Evolutionary conservation across 2,329 filamentous ascomycete species (phyloP), one percentile per base, ranked within the genome.

Genomic region (Penicillium crustosum): DNA sequence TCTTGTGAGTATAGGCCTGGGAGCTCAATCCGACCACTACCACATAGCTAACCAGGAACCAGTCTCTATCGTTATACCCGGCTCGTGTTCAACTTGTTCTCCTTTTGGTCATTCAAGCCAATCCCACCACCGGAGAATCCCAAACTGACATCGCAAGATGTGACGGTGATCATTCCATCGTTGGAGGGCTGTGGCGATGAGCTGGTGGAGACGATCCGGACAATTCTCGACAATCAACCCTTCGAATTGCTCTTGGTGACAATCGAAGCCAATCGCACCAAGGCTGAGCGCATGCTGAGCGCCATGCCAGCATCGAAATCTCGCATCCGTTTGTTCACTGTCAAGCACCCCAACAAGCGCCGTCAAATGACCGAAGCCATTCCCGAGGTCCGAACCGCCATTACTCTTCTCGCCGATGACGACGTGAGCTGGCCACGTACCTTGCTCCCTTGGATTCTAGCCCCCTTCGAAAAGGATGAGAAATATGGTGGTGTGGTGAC

Each of bases 361-460:
- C 86, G 93, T 21, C 93, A 97, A 75, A 92, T 97, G 72, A 95
- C 91, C 74, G 86, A 91, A 71, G 93, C 92, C 4, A 90, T 97
- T 48, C 92, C 93, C 21, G 85, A 91, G 65, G 91, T 97, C 57
- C 82, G 81, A 65, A 97, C 93, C 0, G 79, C 83, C 51, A 92
- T 97, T 71, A 96, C 91, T 38, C 85, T 97, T 68, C 91, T 97
- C 80, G 92, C 93, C 27, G 93, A 97, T 72, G 93, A 97, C 76
- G 93, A 97, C 74, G 93, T 97, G 61, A 92, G 89, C 67, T 96
- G 93, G 89, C 93, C 93, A 4, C 81, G 82, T 17, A 94, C 90
- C 42, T 85, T 96, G 61, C 84, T 96, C 68, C 89, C 89, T 33
- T 97, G 93, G 93, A 89, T 97, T 57, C 80, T 97, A 61, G 93